Evolutionary conservation across 2,329 filamentous ascomycete species (phyloP).

Genomic region (Pseudocercospora crystallina): DNA sequence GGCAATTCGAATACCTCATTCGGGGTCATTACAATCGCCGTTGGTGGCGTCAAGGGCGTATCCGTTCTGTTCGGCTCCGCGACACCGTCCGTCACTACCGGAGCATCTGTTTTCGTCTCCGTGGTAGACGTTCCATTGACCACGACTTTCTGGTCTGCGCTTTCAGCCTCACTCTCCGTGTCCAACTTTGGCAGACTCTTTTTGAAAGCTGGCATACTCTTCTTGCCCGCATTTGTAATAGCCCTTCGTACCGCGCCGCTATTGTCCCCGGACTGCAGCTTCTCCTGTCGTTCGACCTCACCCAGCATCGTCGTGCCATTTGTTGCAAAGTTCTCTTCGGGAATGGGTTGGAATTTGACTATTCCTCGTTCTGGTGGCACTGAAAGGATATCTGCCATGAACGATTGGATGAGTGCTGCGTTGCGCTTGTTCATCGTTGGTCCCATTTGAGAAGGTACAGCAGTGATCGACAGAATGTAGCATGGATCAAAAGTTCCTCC

Average conservation of each 20-base stretch:
- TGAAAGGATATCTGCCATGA: constrained; percentile 68
- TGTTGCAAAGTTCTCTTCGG: constrained; percentile 70
- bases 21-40: background rate
- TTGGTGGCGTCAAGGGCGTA: background rate
- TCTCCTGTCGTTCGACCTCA: constrained; percentile 62
- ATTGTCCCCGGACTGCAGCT: constrained; percentile 42
- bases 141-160: background rate
- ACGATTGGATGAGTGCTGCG: constrained; percentile 71
- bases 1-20: constrained; percentile 30
- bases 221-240: constrained; percentile 29
- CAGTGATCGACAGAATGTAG: constrained; percentile 73
- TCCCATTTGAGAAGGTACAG: constrained; percentile 67
- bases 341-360: constrained; percentile 67
- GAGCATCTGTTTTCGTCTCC: too few species aligned
- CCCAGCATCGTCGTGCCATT: constrained; percentile 69
- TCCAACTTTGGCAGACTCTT: constrained; percentile 27
- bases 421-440: constrained; percentile 79
- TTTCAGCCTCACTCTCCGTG: constrained; percentile 5
- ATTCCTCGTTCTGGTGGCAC: constrained; percentile 68
- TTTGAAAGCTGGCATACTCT: constrained; percentile 29
- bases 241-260: constrained; percentile 44
- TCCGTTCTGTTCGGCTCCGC: constrained; percentile 1
- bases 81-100: too few species aligned
- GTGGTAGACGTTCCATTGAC: too few species aligned
- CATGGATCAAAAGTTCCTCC: constrained; percentile 74